Evolutionary conservation across 352 stramenopile genomes (phyloP).

Genomic region (Blastocystis sp.): DNA sequence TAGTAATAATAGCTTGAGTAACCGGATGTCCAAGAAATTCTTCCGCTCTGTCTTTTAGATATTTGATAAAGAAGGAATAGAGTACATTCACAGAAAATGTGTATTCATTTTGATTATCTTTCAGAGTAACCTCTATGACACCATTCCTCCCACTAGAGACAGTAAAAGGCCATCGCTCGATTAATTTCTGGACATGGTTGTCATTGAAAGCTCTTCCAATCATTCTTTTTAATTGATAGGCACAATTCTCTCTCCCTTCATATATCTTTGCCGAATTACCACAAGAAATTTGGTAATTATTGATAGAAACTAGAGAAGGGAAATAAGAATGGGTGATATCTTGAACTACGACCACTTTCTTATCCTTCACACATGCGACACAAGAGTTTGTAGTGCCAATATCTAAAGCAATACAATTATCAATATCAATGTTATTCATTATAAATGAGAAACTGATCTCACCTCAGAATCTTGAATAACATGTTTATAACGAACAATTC

Average conservation of each 20-base stretch:
- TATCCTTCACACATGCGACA: background rate
- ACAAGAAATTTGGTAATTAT: background rate
- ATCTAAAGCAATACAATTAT: slow-evolving; percentile 4
- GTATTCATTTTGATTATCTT: background rate
- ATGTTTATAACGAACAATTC: background rate
- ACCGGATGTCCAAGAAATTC: background rate
- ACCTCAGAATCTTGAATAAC: background rate
- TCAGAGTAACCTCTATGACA: background rate
- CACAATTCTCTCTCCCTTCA: background rate
- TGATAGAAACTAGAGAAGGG: background rate
- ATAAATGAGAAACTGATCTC: background rate
- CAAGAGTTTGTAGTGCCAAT: slow-evolving; percentile 32
- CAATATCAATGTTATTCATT: background rate
- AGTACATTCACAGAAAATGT: background rate
- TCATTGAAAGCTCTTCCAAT: background rate
- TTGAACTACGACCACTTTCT: background rate
- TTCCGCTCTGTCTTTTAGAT: background rate
- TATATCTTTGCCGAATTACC: background rate
- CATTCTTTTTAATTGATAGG: slow-evolving; percentile 39
- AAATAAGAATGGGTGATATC: background rate
- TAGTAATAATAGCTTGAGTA: background rate
- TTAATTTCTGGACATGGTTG: background rate
- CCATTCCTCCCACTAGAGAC: background rate
- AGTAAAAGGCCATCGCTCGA: background rate
- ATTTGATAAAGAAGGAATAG: slow-evolving; percentile 1